Evolutionary conservation across 805 yeast species (phyloP).

Genomic region (Candida argentea): DNA sequence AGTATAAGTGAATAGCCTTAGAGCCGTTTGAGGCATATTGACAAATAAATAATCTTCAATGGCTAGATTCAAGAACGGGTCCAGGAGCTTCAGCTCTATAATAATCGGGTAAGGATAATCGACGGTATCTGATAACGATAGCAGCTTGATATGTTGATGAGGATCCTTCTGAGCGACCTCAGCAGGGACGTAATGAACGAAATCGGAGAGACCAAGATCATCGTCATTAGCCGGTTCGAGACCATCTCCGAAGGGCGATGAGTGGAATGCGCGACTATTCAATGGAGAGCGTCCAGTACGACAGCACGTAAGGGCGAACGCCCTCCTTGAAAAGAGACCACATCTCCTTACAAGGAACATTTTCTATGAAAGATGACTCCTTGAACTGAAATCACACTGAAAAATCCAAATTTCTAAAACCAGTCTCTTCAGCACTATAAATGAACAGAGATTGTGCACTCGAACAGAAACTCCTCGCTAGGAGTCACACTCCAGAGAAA

Average conservation of each 20-base stretch:
- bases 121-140: too few species aligned
- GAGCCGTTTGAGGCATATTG: slow-evolving; percentile 42
- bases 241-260: slow-evolving; percentile 31
- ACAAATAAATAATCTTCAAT: slow-evolving; percentile 71
- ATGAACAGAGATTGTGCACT: slow-evolving; percentile 28
- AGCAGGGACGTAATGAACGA: slow-evolving; percentile 31
- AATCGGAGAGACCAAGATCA: slow-evolving; percentile 27
- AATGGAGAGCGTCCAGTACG: too few species aligned
- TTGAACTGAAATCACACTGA: neutral
- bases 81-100: slow-evolving; percentile 44
- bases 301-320: too few species aligned
- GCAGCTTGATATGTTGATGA: too few species aligned
- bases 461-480: slow-evolving; percentile 35
- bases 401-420: neutral
- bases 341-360: too few species aligned
- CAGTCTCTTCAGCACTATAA: neutral
- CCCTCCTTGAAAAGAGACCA: too few species aligned
- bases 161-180: too few species aligned
- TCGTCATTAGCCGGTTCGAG: slow-evolving; percentile 22
- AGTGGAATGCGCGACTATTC: neutral
- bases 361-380: too few species aligned
- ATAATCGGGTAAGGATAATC: too few species aligned
- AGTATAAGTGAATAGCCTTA: slow-evolving; percentile 60
- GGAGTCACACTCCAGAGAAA: slow-evolving; percentile 31
- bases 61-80: slow-evolving; percentile 73